Evolutionary conservation across 2,329 filamentous ascomycete species (phyloP).

Genomic region (Fusarium praegraminearum): DNA sequence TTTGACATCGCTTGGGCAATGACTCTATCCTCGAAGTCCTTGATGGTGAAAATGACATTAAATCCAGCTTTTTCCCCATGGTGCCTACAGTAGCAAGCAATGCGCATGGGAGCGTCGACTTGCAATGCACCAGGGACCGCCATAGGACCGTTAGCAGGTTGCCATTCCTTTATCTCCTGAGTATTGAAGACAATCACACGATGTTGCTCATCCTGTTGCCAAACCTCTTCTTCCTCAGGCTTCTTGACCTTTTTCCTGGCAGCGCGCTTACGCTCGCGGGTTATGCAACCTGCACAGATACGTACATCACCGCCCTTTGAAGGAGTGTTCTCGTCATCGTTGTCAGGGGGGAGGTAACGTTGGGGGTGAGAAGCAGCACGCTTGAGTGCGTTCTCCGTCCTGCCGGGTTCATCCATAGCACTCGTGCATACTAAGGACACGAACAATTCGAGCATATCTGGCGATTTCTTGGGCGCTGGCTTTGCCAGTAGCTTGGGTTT

Average conservation of each 20-base stretch:
- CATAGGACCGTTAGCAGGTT: conserved; percentile 67
- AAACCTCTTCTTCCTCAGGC: conserved; percentile 89
- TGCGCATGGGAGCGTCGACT: conserved; percentile 91
- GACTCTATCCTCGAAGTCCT: conserved; percentile 80
- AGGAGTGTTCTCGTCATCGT: conserved; percentile 76
- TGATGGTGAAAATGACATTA: conserved; percentile 92
- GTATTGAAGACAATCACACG: conserved; percentile 94
- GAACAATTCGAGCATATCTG: conserved; percentile 82
- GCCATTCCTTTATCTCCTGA: conserved; percentile 87
- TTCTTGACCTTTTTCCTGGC: conserved; percentile 94
- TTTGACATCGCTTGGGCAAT: conserved; percentile 87
- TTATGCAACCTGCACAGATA: conserved; percentile 93
- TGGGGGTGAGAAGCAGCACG: conserved; percentile 60
- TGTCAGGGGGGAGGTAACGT: conserved; percentile 52
- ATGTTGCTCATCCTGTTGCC: conserved; percentile 82
- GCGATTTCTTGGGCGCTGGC: conserved; percentile 70
- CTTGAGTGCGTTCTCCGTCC: conserved; percentile 75
- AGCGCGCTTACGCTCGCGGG: conserved; percentile 89
- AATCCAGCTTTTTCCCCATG: conserved; percentile 95
- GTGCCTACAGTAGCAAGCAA: conserved; percentile 96
- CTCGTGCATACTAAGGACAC: conserved; percentile 91
- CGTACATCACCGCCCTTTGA: conserved; percentile 92
- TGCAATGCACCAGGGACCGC: conserved; percentile 73
- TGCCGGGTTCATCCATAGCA: conserved; percentile 81
- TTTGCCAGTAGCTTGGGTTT: conserved; percentile 92